Evolutionary conservation across 352 stramenopile species (phyloP).

Genomic region (Phytophthora tubulina): DNA sequence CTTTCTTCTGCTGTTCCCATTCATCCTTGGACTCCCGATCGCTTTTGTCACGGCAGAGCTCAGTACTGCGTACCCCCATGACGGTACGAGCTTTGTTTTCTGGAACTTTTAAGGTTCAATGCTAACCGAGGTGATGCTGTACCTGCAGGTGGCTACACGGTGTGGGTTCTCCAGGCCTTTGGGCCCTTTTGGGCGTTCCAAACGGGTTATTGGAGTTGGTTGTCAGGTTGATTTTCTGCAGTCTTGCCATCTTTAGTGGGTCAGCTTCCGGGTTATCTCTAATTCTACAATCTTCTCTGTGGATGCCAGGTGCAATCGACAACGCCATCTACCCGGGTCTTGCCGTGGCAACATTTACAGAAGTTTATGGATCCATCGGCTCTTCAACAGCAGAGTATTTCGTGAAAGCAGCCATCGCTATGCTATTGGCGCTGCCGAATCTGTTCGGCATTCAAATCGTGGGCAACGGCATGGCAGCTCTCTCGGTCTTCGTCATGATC

Average conservation of each 20-base stretch:
- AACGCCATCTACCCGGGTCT: slow-evolving; percentile 94
- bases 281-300: not conserved
- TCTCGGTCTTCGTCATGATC: slow-evolving; percentile 90
- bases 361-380: slow-evolving; percentile 51
- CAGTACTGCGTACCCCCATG: slow-evolving; percentile 90
- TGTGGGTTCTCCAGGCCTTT: slow-evolving; percentile 94
- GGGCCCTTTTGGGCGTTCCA: slow-evolving; percentile 90
- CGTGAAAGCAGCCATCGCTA: slow-evolving; percentile 56
- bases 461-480: slow-evolving; percentile 73
- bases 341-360: slow-evolving; percentile 54
- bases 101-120: not conserved
- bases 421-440: slow-evolving; percentile 54
- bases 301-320: slow-evolving; percentile 69
- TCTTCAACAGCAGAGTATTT: slow-evolving; percentile 49
- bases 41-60: slow-evolving; percentile 94
- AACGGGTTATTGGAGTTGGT: slow-evolving; percentile 86
- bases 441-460: slow-evolving; percentile 83
- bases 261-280: too few relatives aligned
- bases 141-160: slow-evolving; percentile 71
- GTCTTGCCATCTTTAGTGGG: too few relatives aligned
- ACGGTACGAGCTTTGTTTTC: slow-evolving; percentile 20
- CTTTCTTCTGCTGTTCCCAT: slow-evolving; percentile 88
- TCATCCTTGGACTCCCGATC: slow-evolving; percentile 93
- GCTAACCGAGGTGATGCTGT: not conserved
- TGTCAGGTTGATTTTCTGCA: slow-evolving; percentile 55